A percentile compares a stretch with the other conserved stretches of the same genome.
Evolutionary conservation across 2,329 filamentous ascomycete species (phyloP).

Genomic region (Talaromyces verruculosus): DNA sequence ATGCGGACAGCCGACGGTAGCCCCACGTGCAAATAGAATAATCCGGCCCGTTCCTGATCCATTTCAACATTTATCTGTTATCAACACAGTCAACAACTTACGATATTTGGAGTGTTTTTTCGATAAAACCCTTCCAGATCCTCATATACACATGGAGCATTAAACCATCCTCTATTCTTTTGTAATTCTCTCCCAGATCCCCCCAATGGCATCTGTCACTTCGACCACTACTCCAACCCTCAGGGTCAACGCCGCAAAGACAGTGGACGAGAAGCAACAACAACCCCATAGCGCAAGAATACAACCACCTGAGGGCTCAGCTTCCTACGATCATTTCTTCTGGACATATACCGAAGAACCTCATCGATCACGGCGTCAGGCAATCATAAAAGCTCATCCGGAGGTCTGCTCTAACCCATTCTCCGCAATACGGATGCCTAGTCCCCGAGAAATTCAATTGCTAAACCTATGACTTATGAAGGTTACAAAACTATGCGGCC

Average conservation of each 20-base stretch:
- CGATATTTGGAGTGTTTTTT: background rate
- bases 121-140: background rate
- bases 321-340: slow-evolving; percentile 68
- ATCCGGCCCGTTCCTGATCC: slow-evolving; percentile 28
- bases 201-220: slow-evolving; percentile 33
- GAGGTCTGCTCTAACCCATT: slow-evolving; percentile 62
- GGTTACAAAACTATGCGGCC: slow-evolving; percentile 96
- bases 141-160: background rate
- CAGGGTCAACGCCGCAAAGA: slow-evolving; percentile 28
- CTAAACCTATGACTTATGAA: slow-evolving; percentile 38
- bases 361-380: slow-evolving; percentile 82
- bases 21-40: slow-evolving; percentile 39
- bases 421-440: slow-evolving; percentile 14
- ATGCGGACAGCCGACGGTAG: slow-evolving; percentile 23
- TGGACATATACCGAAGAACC: slow-evolving; percentile 99
- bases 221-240: slow-evolving; percentile 35
- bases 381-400: slow-evolving; percentile 97
- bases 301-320: slow-evolving; percentile 34
- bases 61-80: slow-evolving; percentile 9
- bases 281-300: slow-evolving; percentile 29
- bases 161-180: too few relatives aligned
- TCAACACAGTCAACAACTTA: background rate
- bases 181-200: background rate
- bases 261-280: slow-evolving; percentile 20
- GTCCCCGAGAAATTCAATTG: background rate